Base-by-base conservation (phyloP, 2,329 filamentous ascomycete species). In the Fusarium sp. region DNA sequence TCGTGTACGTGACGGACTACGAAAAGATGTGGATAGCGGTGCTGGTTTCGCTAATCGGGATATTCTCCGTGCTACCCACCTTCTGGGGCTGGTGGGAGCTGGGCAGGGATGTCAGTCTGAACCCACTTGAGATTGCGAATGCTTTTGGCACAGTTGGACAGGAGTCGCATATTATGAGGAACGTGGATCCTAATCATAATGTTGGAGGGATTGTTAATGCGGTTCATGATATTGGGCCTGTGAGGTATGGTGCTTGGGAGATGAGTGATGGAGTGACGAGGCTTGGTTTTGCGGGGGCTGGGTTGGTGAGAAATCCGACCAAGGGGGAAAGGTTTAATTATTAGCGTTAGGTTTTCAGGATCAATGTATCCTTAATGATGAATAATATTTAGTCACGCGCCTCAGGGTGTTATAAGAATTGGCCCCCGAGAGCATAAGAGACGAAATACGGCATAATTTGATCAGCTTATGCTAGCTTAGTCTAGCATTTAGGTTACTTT, bases 41-140 rank as follows among this genome's bases (percentile, higher is more conserved):
- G 4, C 51, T 41, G 3, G 72, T 69, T 2, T 74, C 72, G 0
- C 56, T 74, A 1, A 34, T 74, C 1, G 72, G 72, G 0, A 66
- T 74, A 12, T 63, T 74, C 4, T 25, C 63, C 0, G 72, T 74
- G 0, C 44, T 74, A 0, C 72, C 71, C 1, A 66, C 62, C 1
- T 74, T 74, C 30, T 74, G 69, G 71, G 72, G 72, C 3, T 74
- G 72, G 72, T 74, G 72, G 72, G 71, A 74, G 24, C 49, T 74
- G 3, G 72, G 71, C 1, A 52, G 71, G 46, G 67, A 67, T n/a
- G 72, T 74, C 3, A 74, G 71, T 27, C 38, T 74, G 1, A 74
- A 69, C 12, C 72, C 71, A 0, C 46, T 74, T 0, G 71, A 74
- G 48, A 67, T 74, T 11, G 71, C 71, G 4, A 74, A 74, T 34